phyloP scores from a whole-genome alignment of 768 basidiomycete genomes.

The Auriscalpium vulgare region DNA sequence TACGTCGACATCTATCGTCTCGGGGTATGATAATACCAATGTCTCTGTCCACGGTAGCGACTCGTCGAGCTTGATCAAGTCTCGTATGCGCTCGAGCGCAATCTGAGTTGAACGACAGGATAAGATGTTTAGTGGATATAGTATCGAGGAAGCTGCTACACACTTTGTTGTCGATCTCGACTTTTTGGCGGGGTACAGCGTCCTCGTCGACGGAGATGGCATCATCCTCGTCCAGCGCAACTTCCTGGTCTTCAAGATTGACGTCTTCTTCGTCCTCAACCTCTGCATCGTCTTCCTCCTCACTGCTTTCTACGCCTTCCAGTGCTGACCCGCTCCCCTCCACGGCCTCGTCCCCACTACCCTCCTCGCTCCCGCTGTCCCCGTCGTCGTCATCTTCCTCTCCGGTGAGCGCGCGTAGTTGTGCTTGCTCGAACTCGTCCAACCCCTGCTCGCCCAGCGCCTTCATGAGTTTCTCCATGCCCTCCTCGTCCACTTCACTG shows the following conservation, averaged over 20 bases:
- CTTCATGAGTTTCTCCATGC: conserved; percentile 48
- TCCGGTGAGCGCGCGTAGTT: conserved; percentile 37
- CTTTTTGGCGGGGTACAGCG: conserved; percentile 70
- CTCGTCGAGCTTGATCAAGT: conserved; percentile 65
- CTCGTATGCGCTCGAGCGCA: conserved; percentile 74
- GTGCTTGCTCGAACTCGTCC: conserved; percentile 55
- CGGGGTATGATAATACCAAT: conserved; percentile 60
- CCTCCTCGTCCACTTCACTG: conserved; percentile 46
- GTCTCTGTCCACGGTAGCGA: conserved; percentile 84
- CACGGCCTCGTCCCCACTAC: neutral
- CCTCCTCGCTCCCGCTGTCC: conserved; percentile 18
- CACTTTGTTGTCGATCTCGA: conserved; percentile 77
- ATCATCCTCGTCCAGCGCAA: conserved; percentile 65
- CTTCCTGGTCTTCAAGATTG: conserved; percentile 30
- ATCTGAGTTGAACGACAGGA: conserved; percentile 32
- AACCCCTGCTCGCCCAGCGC: conserved; percentile 58
- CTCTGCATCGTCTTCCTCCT: conserved; percentile 27
- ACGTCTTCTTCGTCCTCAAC: conserved; percentile 23
- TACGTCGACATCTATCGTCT: conserved; percentile 68
- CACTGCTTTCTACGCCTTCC: conserved; percentile 31
- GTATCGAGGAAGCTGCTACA: conserved; percentile 18
- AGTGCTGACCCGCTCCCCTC: conserved; percentile 12
- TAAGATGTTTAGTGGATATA: no score
- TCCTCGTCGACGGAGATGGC: conserved; percentile 66
- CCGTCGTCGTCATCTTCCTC: conserved; percentile 22